phyloP scores from a whole-genome alignment of 2,329 filamentous ascomycete species.

The Akanthomyces dipterigenus region DNA sequence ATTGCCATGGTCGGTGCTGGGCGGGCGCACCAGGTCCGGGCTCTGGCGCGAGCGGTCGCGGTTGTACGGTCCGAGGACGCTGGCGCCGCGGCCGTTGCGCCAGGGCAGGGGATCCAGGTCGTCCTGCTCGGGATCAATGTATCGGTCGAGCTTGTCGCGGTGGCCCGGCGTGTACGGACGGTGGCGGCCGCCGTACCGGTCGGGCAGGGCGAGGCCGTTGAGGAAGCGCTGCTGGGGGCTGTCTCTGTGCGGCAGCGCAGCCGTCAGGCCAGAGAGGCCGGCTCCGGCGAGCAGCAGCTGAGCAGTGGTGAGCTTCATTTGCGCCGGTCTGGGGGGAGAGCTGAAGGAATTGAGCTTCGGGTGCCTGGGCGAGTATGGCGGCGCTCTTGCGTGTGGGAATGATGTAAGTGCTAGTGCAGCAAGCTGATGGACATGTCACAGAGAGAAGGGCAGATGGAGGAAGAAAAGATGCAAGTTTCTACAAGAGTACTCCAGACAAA shows the following conservation, averaged over 20 bases:
- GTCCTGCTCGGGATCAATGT: conserved; percentile 53
- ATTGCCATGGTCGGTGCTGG: conserved; percentile 65
- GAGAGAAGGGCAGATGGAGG: background rate
- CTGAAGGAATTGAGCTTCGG: background rate
- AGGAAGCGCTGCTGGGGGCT: conserved; percentile 49
- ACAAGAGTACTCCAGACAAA: background rate
- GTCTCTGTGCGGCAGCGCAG: conserved; percentile 33
- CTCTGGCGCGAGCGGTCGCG: conserved; percentile 59
- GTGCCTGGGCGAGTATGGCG: background rate
- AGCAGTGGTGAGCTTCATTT: conserved; percentile 22
- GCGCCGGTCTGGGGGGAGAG: background rate
- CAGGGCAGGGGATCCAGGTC: conserved; percentile 59
- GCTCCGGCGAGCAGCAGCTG: conserved; percentile 23
- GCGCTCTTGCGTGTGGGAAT: background rate
- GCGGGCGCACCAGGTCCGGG: conserved; percentile 65
- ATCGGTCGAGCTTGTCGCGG: conserved; percentile 55
- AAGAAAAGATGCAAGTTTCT: background rate
- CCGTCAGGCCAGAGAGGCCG: conserved; percentile 13
- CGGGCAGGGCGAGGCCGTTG: conserved; percentile 40
- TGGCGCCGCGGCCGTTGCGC: conserved; percentile 57
- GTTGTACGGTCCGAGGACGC: conserved; percentile 65
- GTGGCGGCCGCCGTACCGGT: conserved; percentile 28
- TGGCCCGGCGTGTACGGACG: conserved; percentile 54
- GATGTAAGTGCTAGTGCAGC: background rate
- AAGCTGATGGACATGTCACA: background rate